phyloP scores from a whole-genome alignment of 441 rosid species.

The Erodium trifolium region DNA sequence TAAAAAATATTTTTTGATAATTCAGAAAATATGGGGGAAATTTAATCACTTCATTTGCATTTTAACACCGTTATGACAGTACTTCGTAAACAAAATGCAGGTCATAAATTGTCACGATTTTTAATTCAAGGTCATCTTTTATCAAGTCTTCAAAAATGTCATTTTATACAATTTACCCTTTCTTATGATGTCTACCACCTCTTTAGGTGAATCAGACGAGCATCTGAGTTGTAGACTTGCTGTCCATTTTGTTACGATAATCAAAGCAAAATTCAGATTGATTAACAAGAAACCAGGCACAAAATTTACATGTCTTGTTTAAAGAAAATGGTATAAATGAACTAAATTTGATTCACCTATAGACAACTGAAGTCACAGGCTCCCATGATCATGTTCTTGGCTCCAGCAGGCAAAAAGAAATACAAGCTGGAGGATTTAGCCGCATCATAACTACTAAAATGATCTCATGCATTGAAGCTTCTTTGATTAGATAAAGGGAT shows the following conservation, averaged over 20 bases:
- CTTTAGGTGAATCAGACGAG: not conserved
- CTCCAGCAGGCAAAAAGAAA: not conserved
- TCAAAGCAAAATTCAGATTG: not conserved
- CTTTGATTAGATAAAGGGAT: conserved; percentile 17
- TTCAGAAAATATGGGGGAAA: too few species aligned
- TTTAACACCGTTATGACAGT: too few species aligned
- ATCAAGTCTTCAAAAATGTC: not conserved
- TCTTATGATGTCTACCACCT: not conserved
- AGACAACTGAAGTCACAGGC: not conserved
- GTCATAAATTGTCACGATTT: too few species aligned
- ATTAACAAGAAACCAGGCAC: not conserved
- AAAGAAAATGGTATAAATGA: too few species aligned
- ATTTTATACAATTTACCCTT: too few species aligned
- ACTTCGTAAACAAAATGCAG: too few species aligned
- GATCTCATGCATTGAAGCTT: conserved; percentile 1
- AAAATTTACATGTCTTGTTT: too few species aligned
- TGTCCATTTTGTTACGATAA: not conserved
- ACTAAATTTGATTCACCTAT: not conserved
- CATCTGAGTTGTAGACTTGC: not conserved
- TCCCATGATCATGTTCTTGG: not conserved
- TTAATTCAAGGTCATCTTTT: too few species aligned
- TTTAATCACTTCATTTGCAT: too few species aligned
- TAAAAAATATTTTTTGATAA: too few species aligned
- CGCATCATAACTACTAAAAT: too few species aligned
- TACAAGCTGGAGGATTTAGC: not conserved